Conservation (phyloP, 805 yeast genomes). For the Candida silvicultrix region DNA sequence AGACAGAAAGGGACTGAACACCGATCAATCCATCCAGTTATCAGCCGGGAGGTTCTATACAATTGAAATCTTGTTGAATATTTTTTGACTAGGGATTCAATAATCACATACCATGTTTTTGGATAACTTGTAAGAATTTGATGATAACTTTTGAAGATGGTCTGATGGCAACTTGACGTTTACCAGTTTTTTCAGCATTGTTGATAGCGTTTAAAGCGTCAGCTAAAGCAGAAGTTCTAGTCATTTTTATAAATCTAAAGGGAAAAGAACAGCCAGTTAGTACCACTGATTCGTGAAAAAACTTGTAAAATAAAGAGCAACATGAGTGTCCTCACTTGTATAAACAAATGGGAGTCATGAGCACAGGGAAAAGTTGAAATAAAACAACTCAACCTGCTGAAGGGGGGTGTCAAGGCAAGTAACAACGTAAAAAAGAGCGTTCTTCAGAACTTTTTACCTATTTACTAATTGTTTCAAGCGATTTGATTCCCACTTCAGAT, state of each 20-base stretch:
- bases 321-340: conserved; percentile 38
- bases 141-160: conserved; percentile 98
- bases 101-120: conserved; percentile 67
- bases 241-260: conserved; percentile 47
- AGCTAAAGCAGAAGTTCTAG: conserved; percentile 93
- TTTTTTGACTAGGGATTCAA: no score
- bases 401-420: conserved; percentile 24
- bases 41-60: conserved; percentile 63
- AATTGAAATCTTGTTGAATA: conserved; percentile 77
- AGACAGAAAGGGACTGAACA: conserved; percentile 88
- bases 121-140: conserved; percentile 95
- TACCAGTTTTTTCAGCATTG: conserved; percentile 98
- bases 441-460: conserved; percentile 13
- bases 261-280: conserved; percentile 8
- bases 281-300: conserved; percentile 1
- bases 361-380: conserved; percentile 20
- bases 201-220: conserved; percentile 93
- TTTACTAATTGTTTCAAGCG: conserved; percentile 8
- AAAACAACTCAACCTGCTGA: conserved; percentile 7
- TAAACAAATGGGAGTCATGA: conserved; percentile 34
- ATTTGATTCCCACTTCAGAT: conserved; percentile 29
- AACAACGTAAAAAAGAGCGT: conserved; percentile 11
- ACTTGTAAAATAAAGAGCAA: conserved; percentile 22
- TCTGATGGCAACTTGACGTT: conserved; percentile 96
- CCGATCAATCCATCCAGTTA: conserved; percentile 97